Evolutionary conservation across 2,329 filamentous ascomycete genomes (phyloP).

Genomic region (Bisporella sp.): DNA sequence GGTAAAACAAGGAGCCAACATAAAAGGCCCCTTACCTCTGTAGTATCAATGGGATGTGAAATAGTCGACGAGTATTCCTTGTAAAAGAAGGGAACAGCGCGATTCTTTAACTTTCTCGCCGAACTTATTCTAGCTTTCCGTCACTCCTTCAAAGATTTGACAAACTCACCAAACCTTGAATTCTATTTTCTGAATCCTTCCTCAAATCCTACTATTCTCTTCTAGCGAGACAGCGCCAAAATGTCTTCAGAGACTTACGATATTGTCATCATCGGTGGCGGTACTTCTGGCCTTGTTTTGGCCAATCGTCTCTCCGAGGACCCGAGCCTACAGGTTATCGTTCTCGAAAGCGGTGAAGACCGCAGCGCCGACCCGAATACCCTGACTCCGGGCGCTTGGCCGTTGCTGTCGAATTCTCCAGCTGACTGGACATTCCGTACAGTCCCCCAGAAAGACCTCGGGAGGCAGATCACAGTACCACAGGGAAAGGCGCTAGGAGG

Average conservation of each 20-base stretch:
- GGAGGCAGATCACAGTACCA: conserved; percentile 1
- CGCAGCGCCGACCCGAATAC: conserved; percentile 1
- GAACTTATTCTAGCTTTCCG: no score
- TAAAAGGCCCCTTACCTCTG: no score
- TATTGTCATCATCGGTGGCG: conserved; percentile 35
- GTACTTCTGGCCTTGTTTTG: conserved; percentile 34
- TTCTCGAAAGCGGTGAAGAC: conserved; percentile 32
- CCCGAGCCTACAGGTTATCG: conserved; percentile 27
- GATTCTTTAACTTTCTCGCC: no score
- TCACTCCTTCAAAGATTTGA: no score
- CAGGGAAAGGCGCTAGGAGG: conserved; percentile 25
- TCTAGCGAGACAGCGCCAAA: no score
- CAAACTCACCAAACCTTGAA: no score
- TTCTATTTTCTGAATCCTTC: no score
- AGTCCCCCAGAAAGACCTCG: neutral
- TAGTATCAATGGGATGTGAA: no score
- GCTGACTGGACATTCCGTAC: conserved; percentile 4
- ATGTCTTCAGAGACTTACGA: conserved; percentile 17
- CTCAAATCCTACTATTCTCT: no score
- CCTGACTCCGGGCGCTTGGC: neutral
- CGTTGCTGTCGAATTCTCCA: neutral
- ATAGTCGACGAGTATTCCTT: no score
- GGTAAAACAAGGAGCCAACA: no score
- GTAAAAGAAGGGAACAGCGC: no score
- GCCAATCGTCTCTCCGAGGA: conserved; percentile 34